These are phyloP conservation scores for Pseudopediastrum boryanum DNA, from an alignment of 139 green algal species.

Conservation along the genomic window DNA sequence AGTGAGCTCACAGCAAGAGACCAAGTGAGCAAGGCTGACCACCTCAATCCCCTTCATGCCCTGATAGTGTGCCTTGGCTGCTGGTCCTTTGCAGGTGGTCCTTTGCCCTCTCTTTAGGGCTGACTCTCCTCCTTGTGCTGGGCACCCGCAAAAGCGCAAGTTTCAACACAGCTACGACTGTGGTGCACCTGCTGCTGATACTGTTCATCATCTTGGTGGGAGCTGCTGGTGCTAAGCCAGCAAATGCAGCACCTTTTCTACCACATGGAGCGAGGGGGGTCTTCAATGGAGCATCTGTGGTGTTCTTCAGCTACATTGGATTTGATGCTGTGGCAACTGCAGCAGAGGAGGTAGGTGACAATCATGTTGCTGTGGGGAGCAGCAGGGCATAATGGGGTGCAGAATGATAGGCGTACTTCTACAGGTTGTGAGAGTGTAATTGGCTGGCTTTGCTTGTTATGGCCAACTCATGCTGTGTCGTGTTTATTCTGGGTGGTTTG, in stretches of 20 bases:
- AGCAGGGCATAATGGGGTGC: too few relatives aligned
- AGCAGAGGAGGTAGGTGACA: conserved; percentile 78
- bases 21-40: background rate
- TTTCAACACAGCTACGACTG: conserved; percentile 52
- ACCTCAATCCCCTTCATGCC: background rate
- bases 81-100: conserved; percentile 21
- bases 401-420: too few relatives aligned
- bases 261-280: conserved; percentile 23
- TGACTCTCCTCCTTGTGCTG: conserved; percentile 49
- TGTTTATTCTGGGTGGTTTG: too few relatives aligned
- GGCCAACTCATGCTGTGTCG: too few relatives aligned
- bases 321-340: conserved; percentile 66
- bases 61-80: background rate
- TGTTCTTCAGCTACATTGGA: conserved; percentile 55
- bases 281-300: conserved; percentile 63
- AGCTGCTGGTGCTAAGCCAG: background rate
- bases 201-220: conserved; percentile 61
- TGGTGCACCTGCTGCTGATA: conserved; percentile 42
- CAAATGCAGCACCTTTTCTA: conserved; percentile 25
- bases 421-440: too few relatives aligned
- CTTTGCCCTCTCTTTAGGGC: conserved; percentile 35
- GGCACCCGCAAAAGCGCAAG: conserved; percentile 61
- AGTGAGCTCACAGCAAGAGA: background rate
- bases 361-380: too few relatives aligned
- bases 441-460: too few relatives aligned